Conservation (phyloP, 345 rosid species). For the Salix purpurea region DNA sequence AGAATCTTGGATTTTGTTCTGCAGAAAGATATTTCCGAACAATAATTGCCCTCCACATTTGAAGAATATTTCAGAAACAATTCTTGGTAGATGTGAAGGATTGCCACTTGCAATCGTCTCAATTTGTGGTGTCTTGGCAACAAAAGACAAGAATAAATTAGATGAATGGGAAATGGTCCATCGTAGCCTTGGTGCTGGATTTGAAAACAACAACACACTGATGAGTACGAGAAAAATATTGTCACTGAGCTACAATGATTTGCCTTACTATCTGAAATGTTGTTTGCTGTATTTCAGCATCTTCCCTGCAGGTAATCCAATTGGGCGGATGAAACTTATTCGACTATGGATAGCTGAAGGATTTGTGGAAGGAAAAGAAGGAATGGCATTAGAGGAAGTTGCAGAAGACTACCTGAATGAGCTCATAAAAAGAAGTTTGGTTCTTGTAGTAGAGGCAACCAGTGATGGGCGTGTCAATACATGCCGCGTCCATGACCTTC, state of each 20-base stretch:
- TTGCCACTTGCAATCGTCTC: slow-evolving; percentile 28
- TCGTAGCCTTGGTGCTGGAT: not conserved
- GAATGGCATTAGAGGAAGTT: slow-evolving; percentile 2
- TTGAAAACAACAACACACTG: not conserved
- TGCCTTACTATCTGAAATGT: slow-evolving; percentile 1
- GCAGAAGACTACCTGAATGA: slow-evolving; percentile 4
- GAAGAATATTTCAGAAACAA: slow-evolving; percentile 11
- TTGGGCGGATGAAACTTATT: not conserved
- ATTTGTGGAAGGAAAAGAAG: slow-evolving; percentile 1
- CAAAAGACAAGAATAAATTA: not conserved
- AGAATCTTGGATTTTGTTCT: slow-evolving; percentile 21
- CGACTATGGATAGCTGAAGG: slow-evolving; percentile 13
- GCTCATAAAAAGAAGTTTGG: slow-evolving; percentile 12
- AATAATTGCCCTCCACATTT: slow-evolving; percentile 13
- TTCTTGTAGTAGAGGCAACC: not conserved
- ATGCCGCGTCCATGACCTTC: slow-evolving; percentile 4
- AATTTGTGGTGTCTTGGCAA: slow-evolving; percentile 17
- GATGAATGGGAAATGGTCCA: slow-evolving; percentile 8
- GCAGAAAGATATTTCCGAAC: slow-evolving; percentile 18
- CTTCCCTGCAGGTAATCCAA: not conserved
- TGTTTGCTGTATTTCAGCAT: not conserved
- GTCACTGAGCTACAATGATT: slow-evolving; percentile 4
- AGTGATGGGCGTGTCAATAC: slow-evolving; percentile 4
- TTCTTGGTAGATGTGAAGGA: slow-evolving; percentile 21
- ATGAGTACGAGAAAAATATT: not conserved